Evolutionary conservation across 768 basidiomycete genomes (phyloP).

Genomic region (Goffeauzyma gilvescens): DNA sequence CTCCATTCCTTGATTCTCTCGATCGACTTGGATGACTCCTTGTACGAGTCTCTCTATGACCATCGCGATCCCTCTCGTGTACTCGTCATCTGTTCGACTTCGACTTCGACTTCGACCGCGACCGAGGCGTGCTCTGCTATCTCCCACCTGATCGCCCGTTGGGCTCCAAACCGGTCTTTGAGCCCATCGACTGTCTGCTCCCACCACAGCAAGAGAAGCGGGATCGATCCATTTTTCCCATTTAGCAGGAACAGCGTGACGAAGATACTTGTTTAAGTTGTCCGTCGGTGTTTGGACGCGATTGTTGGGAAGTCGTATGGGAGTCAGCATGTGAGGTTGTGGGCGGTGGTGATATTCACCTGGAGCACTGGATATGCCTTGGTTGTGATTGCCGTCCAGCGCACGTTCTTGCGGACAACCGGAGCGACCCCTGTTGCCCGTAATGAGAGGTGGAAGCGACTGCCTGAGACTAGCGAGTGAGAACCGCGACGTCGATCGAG

Average conservation of each 20-base stretch:
- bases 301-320: no score
- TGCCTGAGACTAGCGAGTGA: no score
- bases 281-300: conserved; percentile 8
- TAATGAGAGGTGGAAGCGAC: no score
- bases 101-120: background rate
- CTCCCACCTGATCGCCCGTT: background rate
- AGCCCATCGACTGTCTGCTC: conserved; percentile 1
- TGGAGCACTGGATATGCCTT: no score
- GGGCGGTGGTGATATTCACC: no score
- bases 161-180: conserved; percentile 1
- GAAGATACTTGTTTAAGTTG: conserved; percentile 8
- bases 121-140: background rate
- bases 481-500: no score
- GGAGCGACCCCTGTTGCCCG: no score
- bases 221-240: conserved; percentile 12
- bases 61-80: background rate
- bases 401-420: no score
- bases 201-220: background rate
- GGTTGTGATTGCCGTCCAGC: no score
- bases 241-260: conserved; percentile 1
- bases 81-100: background rate
- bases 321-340: no score
- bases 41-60: background rate
- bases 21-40: background rate
- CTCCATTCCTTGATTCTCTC: background rate